A percentile compares a stretch with the other conserved stretches of the same genome.
phyloP scores from a whole-genome alignment of 2,329 filamentous ascomycete genomes.

The Ascocoryne sarcoides region DNA sequence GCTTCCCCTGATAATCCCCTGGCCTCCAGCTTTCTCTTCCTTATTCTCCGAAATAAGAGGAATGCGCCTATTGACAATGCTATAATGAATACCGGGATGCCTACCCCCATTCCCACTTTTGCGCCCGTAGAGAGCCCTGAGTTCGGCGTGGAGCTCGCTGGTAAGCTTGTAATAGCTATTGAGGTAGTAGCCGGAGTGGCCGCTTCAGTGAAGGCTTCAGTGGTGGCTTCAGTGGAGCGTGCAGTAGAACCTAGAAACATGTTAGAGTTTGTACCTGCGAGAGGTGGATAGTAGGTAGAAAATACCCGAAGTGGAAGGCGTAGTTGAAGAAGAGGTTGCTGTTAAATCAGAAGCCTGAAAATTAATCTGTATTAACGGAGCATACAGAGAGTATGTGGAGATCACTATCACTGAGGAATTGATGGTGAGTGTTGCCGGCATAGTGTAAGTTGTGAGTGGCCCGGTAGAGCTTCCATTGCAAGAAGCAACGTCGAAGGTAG shows the following conservation, averaged over 20 bases:
- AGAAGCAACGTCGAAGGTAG: not conserved
- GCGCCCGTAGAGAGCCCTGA: not conserved
- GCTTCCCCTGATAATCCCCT: too few species aligned
- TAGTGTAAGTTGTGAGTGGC: not conserved
- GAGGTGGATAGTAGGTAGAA: too few species aligned
- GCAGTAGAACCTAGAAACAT: too few species aligned
- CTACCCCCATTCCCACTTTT: not conserved
- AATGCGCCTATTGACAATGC: not conserved
- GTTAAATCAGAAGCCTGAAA: slow-evolving; percentile 2
- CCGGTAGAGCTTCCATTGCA: not conserved
- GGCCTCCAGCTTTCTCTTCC: slow-evolving; percentile 46
- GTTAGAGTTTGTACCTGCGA: too few species aligned
- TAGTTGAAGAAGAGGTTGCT: not conserved
- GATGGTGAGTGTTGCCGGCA: not conserved
- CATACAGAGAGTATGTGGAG: not conserved
- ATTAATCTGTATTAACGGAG: slow-evolving; percentile 3
- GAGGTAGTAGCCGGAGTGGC: too few species aligned
- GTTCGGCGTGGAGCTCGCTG: not conserved
- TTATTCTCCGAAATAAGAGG: slow-evolving; percentile 38
- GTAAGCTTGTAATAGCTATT: too few species aligned
- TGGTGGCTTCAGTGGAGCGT: too few species aligned
- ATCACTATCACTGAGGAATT: not conserved
- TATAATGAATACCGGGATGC: not conserved
- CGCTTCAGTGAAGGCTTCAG: too few species aligned
- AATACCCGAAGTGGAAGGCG: too few species aligned